Evolutionary conservation across 441 rosid genomes (phyloP), one percentile per base, ranked within the genome.

Genomic region (Mallotus japonicus): DNA sequence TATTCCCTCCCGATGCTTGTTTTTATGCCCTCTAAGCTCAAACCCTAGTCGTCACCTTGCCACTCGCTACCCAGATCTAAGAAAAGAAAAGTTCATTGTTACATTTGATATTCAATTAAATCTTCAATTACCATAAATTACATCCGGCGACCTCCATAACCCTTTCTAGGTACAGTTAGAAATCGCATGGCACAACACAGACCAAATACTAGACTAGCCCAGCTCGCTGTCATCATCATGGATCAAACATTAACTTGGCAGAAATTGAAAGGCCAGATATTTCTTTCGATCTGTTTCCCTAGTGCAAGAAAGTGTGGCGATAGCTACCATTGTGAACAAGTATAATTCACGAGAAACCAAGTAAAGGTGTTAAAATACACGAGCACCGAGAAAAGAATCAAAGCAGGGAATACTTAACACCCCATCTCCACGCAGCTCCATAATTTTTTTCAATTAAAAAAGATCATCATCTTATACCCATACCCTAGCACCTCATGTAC

Each of bases 401-500:
- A 69, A 54, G 53, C 50, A 66, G 15, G 15, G 61, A 73, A 73
- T 19, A 71, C 67, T 10, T 42, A 61, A 44, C 46, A 5, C 51
- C 58, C 47, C 22, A 63, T 34, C 65, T n/a, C 4, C 16, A 24
- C 46, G 10, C 54, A 22, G 61, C 24, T 37, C 40, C 5, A 37
- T 37, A 28, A 28, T 37, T 37, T 37, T 34, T 37, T 37, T 37
- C 40, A 37, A 37, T 37, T 37, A 22, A 32, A 54, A 42, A 40
- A 62, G 32, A 42, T 11, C 8, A 69, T 61, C 70, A 44, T n/a
- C 46, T 63, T 50, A 57, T 77, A 71, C 75, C 80, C 78, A 57
- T 77, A 71, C 75, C 80, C 78, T 78, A 76, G 67, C 58, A 70
- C 14, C 72, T 8, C 62, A 59, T 57, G 77, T 76, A 70, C 80